Conservation (phyloP, 2,329 filamentous ascomycete species). For the Cercospora janseana region DNA sequence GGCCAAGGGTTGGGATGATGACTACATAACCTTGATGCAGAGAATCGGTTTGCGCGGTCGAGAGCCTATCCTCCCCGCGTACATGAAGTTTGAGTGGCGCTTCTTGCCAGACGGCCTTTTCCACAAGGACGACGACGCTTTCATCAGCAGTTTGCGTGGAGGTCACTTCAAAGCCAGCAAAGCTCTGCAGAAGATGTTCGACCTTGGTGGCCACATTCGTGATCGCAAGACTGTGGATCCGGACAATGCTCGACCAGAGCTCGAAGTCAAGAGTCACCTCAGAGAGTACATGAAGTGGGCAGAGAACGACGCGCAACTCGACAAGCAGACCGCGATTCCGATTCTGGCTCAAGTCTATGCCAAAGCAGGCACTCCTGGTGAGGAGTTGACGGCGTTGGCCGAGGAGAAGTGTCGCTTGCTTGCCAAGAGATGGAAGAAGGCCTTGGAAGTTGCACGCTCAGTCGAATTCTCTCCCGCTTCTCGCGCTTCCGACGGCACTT, state of each 20-base stretch:
- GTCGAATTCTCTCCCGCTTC: constrained; percentile 30
- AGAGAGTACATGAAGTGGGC: constrained; percentile 55
- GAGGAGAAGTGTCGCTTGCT: constrained; percentile 46
- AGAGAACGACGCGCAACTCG: constrained; percentile 48
- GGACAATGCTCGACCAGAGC: constrained; percentile 19
- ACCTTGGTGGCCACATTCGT: constrained; percentile 52
- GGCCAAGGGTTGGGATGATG: constrained; percentile 48
- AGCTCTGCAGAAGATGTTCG: constrained; percentile 51
- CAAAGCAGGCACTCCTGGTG: constrained; percentile 41
- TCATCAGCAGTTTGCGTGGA: constrained; percentile 46
- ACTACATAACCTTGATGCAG: constrained; percentile 54
- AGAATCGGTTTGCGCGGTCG: constrained; percentile 56
- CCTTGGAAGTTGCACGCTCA: constrained; percentile 34
- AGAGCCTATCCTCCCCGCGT: constrained; percentile 54
- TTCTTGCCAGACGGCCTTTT: constrained; percentile 56
- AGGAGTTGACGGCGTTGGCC: constrained; percentile 44
- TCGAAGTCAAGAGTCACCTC: constrained; percentile 27
- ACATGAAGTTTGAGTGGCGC: constrained; percentile 55
- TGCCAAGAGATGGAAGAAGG: constrained; percentile 44
- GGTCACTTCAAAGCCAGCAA: constrained; percentile 52
- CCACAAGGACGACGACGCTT: constrained; percentile 44
- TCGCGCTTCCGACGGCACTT: constrained; percentile 18
- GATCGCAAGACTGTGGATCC: constrained; percentile 47
- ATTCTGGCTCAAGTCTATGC: constrained; percentile 49
- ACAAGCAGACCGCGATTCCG: constrained; percentile 38